These are phyloP conservation scores for Plasmopara viticola DNA, from an alignment of 352 stramenopile species.

Conservation along the genomic window DNA sequence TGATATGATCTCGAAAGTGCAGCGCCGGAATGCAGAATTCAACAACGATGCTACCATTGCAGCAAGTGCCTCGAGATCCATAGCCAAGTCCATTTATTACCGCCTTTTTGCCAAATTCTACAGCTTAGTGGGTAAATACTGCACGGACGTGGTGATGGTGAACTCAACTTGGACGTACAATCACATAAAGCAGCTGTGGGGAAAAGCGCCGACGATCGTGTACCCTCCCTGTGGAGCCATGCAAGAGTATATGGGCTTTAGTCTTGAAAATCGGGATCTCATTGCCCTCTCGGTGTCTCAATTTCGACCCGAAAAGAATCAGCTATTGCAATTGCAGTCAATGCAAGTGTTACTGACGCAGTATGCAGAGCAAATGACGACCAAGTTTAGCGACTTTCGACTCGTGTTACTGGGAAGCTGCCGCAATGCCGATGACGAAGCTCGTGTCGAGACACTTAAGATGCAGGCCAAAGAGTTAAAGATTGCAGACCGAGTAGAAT, in stretches of 20 bases:
- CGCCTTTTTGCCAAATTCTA: constrained; percentile 91
- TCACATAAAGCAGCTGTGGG: constrained; percentile 94
- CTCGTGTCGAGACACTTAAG: constrained; percentile 82
- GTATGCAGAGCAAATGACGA: constrained; percentile 36
- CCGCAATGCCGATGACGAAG: constrained; percentile 90
- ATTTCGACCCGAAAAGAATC: constrained; percentile 99
- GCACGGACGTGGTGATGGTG: constrained; percentile 90
- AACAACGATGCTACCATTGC: constrained; percentile 91
- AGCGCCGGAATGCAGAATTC: constrained; percentile 85
- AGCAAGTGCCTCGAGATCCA: constrained; percentile 66
- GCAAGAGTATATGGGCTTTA: constrained; percentile 65
- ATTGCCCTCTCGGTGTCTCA: constrained; percentile 95
- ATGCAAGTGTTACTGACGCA: constrained; percentile 66
- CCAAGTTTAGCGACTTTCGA: constrained; percentile 62
- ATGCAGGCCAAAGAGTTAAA: constrained; percentile 71
- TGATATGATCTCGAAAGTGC: constrained; percentile 96
- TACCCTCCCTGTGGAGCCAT: constrained; percentile 95
- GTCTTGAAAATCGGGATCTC: constrained; percentile 47
- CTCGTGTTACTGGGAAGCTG: constrained; percentile 95
- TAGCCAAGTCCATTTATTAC: constrained; percentile 95
- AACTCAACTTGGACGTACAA: constrained; percentile 98
- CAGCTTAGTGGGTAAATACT: constrained; percentile 78
- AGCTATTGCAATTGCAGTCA: constrained; percentile 91
- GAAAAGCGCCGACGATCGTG: constrained; percentile 64
- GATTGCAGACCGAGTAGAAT: constrained; percentile 83